A percentile compares a stretch with the other conserved stretches of the same genome.
phyloP scores from a whole-genome alignment of 2,329 filamentous ascomycete species.

The Aspergillus pseudotamarii region DNA sequence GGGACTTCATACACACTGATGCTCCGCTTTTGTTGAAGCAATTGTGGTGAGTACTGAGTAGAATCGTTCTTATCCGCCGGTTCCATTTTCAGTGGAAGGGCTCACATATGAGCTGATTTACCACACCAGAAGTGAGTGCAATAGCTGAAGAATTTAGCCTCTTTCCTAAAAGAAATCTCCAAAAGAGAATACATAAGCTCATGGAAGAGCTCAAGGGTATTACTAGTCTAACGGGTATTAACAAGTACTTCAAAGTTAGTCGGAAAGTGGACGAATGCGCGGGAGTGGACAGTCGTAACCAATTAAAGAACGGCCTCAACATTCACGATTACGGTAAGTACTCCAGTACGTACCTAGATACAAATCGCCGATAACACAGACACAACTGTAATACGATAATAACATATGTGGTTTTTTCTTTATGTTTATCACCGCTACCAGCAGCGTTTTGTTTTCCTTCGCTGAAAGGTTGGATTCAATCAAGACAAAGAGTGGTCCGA shows the following conservation, averaged over 20 bases:
- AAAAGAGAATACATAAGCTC: not conserved
- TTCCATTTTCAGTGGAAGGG: not conserved
- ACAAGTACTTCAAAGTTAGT: not conserved
- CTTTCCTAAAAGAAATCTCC: not conserved
- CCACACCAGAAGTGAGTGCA: not conserved
- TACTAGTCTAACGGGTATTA: not conserved
- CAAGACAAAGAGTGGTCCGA: not conserved
- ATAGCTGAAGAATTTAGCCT: not conserved
- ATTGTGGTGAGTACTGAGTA: not conserved
- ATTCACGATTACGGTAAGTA: no score
- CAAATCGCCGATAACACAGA: no score
- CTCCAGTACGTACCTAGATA: no score
- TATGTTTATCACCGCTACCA: not conserved
- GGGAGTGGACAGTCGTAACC: not conserved
- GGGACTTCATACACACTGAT: conserved; percentile 1
- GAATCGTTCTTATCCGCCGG: not conserved
- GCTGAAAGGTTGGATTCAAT: not conserved
- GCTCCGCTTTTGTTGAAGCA: not conserved
- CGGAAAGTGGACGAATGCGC: not conserved
- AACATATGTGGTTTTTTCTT: not conserved
- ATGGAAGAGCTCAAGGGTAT: not conserved
- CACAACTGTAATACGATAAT: not conserved
- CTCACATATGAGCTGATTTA: not conserved
- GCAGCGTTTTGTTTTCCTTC: not conserved
- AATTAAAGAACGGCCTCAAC: no score